Percentiles rank a stretch among this genome's conserved stretches.
Evolutionary conservation across 1,284 basidiomycete genomes (phyloP).

Genomic region (Ustilago cynodontis): DNA sequence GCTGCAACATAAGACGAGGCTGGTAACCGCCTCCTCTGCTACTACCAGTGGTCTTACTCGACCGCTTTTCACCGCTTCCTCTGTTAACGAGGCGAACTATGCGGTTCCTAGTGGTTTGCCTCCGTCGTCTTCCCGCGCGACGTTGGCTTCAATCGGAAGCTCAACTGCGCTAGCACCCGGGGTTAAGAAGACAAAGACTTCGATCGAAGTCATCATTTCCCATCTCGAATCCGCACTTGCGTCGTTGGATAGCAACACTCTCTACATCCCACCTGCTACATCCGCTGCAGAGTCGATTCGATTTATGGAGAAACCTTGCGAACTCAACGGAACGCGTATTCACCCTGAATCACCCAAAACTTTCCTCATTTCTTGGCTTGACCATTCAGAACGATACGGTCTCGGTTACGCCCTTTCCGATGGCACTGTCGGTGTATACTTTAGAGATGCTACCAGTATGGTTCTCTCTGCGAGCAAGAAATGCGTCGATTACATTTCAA

Average conservation of each 20-base stretch:
- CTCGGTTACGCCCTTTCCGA: constrained; percentile 97
- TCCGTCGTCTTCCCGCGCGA: constrained; percentile 29
- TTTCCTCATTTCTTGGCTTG: constrained; percentile 97
- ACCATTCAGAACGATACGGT: constrained; percentile 98
- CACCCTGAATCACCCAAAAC: constrained; percentile 78
- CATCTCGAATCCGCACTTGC: constrained; percentile 80
- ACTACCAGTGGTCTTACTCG: constrained; percentile 1
- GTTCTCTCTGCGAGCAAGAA: constrained; percentile 85
- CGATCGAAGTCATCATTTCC: constrained; percentile 72
- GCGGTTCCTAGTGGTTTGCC: constrained; percentile 1
- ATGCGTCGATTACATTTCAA: constrained; percentile 72
- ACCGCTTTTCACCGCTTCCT: constrained; percentile 22
- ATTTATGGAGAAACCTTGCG: constrained; percentile 38
- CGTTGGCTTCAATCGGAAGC: constrained; percentile 33
- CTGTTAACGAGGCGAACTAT: constrained; percentile 12
- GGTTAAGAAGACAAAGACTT: constrained; percentile 32
- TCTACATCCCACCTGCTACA: constrained; percentile 74
- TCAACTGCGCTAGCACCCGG: constrained; percentile 34
- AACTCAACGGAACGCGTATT: constrained; percentile 71
- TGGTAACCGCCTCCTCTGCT: constrained; percentile 25
- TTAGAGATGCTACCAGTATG: constrained; percentile 91
- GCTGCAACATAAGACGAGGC: constrained; percentile 56
- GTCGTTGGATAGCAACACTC: constrained; percentile 74
- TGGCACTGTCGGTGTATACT: constrained; percentile 92
- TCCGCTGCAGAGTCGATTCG: constrained; percentile 32